Evolutionary conservation across 1,139 yeast genomes (phyloP), one percentile per base, ranked within the genome.

Genomic region (Magnusiomyces tetraspermus): DNA sequence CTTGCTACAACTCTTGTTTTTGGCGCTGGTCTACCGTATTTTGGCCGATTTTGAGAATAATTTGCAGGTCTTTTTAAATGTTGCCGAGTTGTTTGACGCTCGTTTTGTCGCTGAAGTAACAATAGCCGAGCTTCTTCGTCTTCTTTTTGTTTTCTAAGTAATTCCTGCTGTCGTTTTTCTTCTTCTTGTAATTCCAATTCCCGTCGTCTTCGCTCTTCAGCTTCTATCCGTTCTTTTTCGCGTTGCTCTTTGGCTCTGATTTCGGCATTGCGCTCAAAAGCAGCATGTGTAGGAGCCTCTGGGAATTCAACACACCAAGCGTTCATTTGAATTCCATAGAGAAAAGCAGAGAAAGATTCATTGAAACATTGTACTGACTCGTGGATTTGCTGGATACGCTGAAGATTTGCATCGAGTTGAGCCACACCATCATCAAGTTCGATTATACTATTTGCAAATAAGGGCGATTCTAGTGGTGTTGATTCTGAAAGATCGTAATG

Each of bases 281-380:
- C 60, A 46, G 63, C 68, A 2, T 61, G 54, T 8, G 64, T 63
- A 3, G 78, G 76, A 0, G 74, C 71, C 59, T 76, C 78, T 17
- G 67, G 65, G 57, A 81, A 81, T 63, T 81, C 85, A 43, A 79
- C 80, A 62, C 87, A 80, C 79, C 85, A 82, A 67, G 84, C 83
- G 53, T 83, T 80, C 67, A 82, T 79, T 53, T 80, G 76, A 51
- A 82, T 67, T 1, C 87, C 85, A 59, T 81, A 81, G 54, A 82
- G 63, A 54, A 82, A 79, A 55, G 83, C 74, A 1, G 83, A 78
- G 64, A 82, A 81, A 15, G 82, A 75, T 62, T 82, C 87, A 60
- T 80, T 82, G 65, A 82, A 81, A 33, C 73, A 71, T 11, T 67
- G 65, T 8, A 82, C 65, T 2, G 77, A 73, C 51, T 76, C 73